Percentiles rank a stretch among this genome's conserved stretches.
These are phyloP conservation scores for Saccharomycopsis schoenii DNA, from an alignment of 805 yeast genomes.

Conservation along the genomic window DNA sequence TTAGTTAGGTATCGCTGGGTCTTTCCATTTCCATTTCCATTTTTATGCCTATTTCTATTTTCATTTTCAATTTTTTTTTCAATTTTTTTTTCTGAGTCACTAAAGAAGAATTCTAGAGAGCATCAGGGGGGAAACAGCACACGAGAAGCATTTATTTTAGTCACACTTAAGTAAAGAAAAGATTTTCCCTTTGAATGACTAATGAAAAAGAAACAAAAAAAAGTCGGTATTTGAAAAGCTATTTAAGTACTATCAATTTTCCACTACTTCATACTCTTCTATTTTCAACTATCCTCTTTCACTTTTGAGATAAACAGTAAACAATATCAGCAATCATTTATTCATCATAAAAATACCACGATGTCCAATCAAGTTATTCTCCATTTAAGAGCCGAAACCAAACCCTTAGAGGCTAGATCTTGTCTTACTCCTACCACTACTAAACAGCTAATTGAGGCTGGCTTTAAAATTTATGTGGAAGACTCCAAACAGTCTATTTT, in stretches of 20 bases:
- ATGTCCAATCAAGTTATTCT: conserved; percentile 42
- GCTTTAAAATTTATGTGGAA: conserved; percentile 84
- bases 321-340: neutral
- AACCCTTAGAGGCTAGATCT: conserved; percentile 95
- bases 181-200: neutral
- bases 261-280: neutral
- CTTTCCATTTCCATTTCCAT: neutral
- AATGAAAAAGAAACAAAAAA: neutral
- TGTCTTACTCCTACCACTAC: conserved; percentile 91
- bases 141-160: neutral
- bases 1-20: too few relatives aligned
- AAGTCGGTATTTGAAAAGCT: neutral
- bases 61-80: neutral
- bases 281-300: too few relatives aligned
- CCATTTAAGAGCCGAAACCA: conserved; percentile 93
- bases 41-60: neutral
- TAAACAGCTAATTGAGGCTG: conserved; percentile 73
- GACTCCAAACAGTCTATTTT: conserved; percentile 79
- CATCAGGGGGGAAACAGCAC: neutral
- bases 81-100: neutral
- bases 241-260: neutral
- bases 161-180: neutral
- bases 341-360: too few relatives aligned
- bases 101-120: neutral
- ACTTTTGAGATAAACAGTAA: too few relatives aligned